phyloP scores from a whole-genome alignment of 1,284 basidiomycete genomes.

The Volvariella surrecta region DNA sequence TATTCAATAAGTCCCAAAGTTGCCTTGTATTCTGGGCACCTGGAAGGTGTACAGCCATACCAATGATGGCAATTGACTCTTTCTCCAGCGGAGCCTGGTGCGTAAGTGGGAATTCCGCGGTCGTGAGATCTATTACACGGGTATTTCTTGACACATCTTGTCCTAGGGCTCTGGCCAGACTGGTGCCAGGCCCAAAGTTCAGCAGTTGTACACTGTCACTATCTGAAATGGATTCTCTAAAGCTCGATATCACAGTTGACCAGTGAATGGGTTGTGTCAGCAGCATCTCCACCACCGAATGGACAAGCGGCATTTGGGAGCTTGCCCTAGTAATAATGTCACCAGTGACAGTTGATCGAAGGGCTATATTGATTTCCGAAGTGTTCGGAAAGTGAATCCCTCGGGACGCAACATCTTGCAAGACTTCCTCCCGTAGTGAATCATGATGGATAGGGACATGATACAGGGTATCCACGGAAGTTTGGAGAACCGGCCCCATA shows the following conservation, averaged over 20 bases:
- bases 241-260: slow-evolving; percentile 30
- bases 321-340: slow-evolving; percentile 20
- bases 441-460: slow-evolving; percentile 33
- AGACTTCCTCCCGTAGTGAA: slow-evolving; percentile 27
- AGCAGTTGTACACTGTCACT: slow-evolving; percentile 26
- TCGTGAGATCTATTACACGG: slow-evolving; percentile 21
- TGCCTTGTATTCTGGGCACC: slow-evolving; percentile 37
- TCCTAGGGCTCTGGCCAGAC: slow-evolving; percentile 32
- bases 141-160: slow-evolving; percentile 20
- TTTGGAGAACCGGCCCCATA: slow-evolving; percentile 27
- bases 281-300: slow-evolving; percentile 48
- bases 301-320: slow-evolving; percentile 27
- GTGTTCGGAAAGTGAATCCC: slow-evolving; percentile 42
- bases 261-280: slow-evolving; percentile 49
- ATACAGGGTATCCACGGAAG: slow-evolving; percentile 43
- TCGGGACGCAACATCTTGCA: slow-evolving; percentile 34
- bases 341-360: slow-evolving; percentile 43
- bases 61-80: slow-evolving; percentile 59
- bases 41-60: slow-evolving; percentile 62
- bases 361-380: slow-evolving; percentile 31
- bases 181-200: slow-evolving; percentile 48
- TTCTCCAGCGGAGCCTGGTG: slow-evolving; percentile 19
- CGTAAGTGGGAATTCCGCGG: slow-evolving; percentile 6
- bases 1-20: slow-evolving; percentile 52
- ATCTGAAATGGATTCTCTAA: slow-evolving; percentile 19